Conservation (phyloP, 257 asterid species). For the Echium plantagineum region DNA sequence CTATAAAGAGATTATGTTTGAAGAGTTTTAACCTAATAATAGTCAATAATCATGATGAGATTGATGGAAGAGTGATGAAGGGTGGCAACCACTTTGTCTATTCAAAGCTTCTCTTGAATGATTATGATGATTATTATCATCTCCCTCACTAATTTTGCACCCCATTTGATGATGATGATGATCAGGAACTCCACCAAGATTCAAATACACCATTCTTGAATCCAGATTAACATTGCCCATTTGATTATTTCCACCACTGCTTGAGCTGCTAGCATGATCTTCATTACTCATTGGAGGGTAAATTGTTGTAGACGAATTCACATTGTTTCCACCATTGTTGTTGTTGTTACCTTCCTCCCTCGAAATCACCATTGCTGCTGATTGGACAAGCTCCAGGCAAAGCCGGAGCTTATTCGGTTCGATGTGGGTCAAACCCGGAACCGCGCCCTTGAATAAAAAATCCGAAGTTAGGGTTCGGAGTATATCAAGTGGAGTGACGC, state of each 20-base stretch:
- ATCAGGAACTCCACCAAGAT: constrained; percentile 44
- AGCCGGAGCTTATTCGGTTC: constrained; percentile 88
- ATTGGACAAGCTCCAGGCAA: constrained; percentile 80
- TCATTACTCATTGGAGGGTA: constrained; percentile 48
- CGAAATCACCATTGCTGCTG: constrained; percentile 87
- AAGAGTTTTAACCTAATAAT: constrained; percentile 27
- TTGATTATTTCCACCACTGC: constrained; percentile 23
- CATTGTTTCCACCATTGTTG: constrained; percentile 5
- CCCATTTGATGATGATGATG: constrained; percentile 24
- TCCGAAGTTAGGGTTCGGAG: constrained; percentile 93
- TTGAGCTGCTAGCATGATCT: constrained; percentile 33
- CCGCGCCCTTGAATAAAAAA: constrained; percentile 75
- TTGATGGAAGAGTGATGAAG: constrained; percentile 44
- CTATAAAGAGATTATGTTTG: background rate
- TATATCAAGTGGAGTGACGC: constrained; percentile 69
- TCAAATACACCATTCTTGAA: constrained; percentile 72
- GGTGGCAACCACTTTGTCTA: constrained; percentile 34
- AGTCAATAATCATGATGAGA: background rate
- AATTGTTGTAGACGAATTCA: constrained; percentile 23
- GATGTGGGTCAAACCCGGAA: constrained; percentile 62
- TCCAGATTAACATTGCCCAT: constrained; percentile 36
- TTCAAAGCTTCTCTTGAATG: constrained; percentile 36
- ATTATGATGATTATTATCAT: constrained; percentile 27
- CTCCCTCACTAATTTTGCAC: constrained; percentile 38
- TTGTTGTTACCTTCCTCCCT: constrained; percentile 67